Conservation (phyloP, 352 stramenopile species). For the Pythium apleroticum region DNA sequence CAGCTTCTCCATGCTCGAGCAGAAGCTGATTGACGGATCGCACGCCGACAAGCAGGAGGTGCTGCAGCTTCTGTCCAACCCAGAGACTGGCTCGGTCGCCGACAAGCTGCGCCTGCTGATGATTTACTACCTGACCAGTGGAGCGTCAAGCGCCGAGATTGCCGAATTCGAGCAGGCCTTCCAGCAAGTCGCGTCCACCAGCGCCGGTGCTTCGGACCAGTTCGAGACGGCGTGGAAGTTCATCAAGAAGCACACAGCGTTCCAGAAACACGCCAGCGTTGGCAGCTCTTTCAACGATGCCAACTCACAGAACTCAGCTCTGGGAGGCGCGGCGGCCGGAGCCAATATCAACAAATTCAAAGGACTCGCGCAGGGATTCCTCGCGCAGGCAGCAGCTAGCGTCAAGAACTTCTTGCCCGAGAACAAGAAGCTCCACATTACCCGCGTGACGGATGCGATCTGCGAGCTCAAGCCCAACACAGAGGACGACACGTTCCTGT, state of each 20-base stretch:
- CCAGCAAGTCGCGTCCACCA: constrained; percentile 44
- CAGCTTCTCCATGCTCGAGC: constrained; percentile 83
- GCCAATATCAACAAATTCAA: constrained; percentile 85
- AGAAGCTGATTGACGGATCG: constrained; percentile 83
- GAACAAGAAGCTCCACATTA: constrained; percentile 87
- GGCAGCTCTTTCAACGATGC: constrained; percentile 44
- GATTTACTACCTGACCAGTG: constrained; percentile 86
- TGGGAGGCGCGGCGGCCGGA: constrained; percentile 14
- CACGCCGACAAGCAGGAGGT: constrained; percentile 71
- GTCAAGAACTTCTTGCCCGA: constrained; percentile 88
- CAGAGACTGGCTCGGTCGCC: constrained; percentile 63
- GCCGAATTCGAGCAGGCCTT: constrained; percentile 73
- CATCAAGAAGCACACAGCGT: constrained; percentile 79
- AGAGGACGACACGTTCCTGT: constrained; percentile 82
- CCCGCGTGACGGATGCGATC: constrained; percentile 78
- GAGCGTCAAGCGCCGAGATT: constrained; percentile 66
- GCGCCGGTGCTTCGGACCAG: constrained; percentile 35
- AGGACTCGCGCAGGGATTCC: constrained; percentile 74
- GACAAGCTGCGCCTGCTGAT: constrained; percentile 88
- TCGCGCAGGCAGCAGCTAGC: constrained; percentile 75
- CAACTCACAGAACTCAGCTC: constrained; percentile 10
- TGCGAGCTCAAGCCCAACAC: constrained; percentile 80
- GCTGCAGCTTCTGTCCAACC: constrained; percentile 59
- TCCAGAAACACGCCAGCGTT: constrained; percentile 78
- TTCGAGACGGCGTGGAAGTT: constrained; percentile 73